Base-by-base conservation (phyloP, 495 filamentous ascomycete genomes). In the Coniosporium apollinis region DNA sequence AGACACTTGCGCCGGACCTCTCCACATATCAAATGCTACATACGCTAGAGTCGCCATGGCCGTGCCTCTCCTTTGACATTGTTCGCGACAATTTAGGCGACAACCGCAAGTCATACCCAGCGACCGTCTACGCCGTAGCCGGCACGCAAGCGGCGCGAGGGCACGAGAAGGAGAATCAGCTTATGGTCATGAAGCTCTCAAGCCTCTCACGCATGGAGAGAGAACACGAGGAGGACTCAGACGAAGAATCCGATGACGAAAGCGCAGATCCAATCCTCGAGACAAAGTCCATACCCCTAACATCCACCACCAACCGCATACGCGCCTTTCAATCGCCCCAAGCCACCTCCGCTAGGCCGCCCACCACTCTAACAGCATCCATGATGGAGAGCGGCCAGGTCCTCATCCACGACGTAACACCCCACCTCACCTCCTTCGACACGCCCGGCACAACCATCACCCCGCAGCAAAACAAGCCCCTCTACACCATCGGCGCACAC, bases 21-120 rank as follows among this genome's bases (percentile, higher is more conserved):
- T 83, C 79, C 5, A 84, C 89, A 2, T 97, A 97, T 60, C 74
- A 93, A 47, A 89, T 97, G 84, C 74, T 96, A 21, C 89, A 97
- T 62, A 79, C 74, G 29, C 65, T 96, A 29, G 86, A 76, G 55
- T 77, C 85, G 11, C 79, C 82, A 0, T 97, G 89, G 89, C 89
- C 89, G 4, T 97, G 89, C 46, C 70, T 97, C 6, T 94, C 86
- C 8, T 92, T 94, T 55, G 87, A 94, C 49, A 82, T 96, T 43
- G 57, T 97, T 19, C 76, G 65, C 50, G 89, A 97, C 58, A 60
- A 65, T n/a, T 63, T 97, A 15, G 89, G 89, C 22, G 81, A 92
- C 48, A 78, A 85, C 55, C 74, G 89, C 41, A 87, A 78, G 49
- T 76, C 74, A 1, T 97, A 83, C 57, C 89, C 89, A 36, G 82